phyloP scores from a whole-genome alignment of 2,329 filamentous ascomycete species.

The Endothia cerciana region DNA sequence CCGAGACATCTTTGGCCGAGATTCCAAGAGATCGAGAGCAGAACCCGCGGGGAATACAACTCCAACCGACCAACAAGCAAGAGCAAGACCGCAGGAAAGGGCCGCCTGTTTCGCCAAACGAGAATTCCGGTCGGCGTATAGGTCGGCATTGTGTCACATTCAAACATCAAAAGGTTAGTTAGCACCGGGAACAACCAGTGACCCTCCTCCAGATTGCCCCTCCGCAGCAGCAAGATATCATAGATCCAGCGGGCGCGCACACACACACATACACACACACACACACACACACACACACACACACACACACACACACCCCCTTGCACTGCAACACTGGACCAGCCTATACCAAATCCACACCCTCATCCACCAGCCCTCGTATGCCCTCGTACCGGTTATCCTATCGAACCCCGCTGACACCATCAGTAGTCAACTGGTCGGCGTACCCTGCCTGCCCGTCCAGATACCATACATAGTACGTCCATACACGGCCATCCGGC shows the following conservation, averaged over 20 bases:
- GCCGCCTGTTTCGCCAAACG: not conserved
- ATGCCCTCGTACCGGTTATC: not conserved
- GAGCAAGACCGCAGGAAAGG: not conserved
- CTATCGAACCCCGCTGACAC: slow-evolving; percentile 5
- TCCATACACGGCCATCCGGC: too few species aligned
- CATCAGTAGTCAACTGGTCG: not conserved
- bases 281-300: too few species aligned
- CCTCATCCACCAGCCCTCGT: not conserved
- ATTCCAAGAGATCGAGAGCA: too few species aligned
- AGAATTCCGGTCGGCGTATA: slow-evolving; percentile 1
- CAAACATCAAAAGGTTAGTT: too few species aligned
- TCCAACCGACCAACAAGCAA: too few species aligned
- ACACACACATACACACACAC: too few species aligned
- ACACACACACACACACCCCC: too few species aligned
- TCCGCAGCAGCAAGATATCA: not conserved
- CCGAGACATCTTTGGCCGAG: too few species aligned
- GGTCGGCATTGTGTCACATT: slow-evolving; percentile 8
- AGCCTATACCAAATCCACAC: not conserved
- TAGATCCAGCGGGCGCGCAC: slow-evolving; percentile 4
- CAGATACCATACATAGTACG: not conserved
- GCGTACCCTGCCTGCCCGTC: not conserved
- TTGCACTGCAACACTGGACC: not conserved
- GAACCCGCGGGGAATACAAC: too few species aligned
- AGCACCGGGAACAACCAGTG: too few species aligned
- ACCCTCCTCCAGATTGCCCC: not conserved